Conservation (phyloP, 1,284 basidiomycete species). For the Apiotrichum veenhuisii region DNA sequence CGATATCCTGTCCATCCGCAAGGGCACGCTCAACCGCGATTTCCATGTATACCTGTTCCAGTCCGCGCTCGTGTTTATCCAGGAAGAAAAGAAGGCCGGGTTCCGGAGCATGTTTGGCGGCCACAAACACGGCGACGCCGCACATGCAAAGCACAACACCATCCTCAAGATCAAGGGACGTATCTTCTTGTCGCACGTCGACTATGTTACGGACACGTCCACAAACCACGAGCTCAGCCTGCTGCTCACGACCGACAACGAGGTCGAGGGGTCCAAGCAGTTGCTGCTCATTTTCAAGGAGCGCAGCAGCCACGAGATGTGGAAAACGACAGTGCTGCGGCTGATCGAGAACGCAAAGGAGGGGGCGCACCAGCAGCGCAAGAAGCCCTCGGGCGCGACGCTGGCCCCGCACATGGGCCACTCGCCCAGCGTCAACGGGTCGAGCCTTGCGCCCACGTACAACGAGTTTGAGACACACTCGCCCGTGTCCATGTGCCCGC, state of each 20-base stretch:
- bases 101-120: constrained; percentile 35
- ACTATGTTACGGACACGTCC: constrained; percentile 72
- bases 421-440: constrained; percentile 11
- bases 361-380: background rate
- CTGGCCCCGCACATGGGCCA: background rate
- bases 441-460: constrained; percentile 15
- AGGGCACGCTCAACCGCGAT: constrained; percentile 79
- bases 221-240: constrained; percentile 80
- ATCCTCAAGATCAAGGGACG: constrained; percentile 86
- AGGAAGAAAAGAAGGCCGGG: constrained; percentile 75
- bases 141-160: background rate
- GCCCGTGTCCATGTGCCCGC: constrained; percentile 2
- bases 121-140: background rate
- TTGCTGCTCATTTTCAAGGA: constrained; percentile 94
- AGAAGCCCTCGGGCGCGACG: background rate
- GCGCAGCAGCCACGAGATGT: constrained; percentile 77
- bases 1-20: constrained; percentile 80
- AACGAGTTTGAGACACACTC: background rate
- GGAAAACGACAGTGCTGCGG: constrained; percentile 72
- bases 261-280: constrained; percentile 78
- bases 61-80: constrained; percentile 92
- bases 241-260: constrained; percentile 66
- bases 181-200: constrained; percentile 91
- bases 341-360: constrained; percentile 55
- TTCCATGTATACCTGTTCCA: constrained; percentile 95